These are phyloP conservation scores for Fragilaria crotonensis DNA, from an alignment of 108 stramenopile species.

Conservation along the genomic window DNA sequence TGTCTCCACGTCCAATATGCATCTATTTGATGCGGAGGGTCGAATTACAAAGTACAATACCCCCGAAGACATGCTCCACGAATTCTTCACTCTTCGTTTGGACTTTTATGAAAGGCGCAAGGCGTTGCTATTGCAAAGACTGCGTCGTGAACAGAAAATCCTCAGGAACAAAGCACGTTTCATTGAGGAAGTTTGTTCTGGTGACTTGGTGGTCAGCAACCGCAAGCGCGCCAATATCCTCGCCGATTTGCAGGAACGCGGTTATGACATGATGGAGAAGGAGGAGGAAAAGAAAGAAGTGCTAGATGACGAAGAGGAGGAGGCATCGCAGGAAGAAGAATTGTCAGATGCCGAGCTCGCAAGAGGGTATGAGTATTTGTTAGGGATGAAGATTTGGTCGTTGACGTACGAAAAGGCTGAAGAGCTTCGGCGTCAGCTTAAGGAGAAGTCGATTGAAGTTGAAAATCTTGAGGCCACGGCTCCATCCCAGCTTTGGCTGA, in stretches of 20 bases:
- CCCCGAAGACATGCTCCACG: conserved; percentile 70
- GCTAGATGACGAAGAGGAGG: conserved; percentile 51
- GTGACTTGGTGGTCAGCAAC: conserved; percentile 86
- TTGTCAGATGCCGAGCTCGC: conserved; percentile 54
- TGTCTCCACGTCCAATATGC: conserved; percentile 94
- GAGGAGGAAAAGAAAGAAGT: conserved; percentile 22
- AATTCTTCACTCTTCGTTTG: conserved; percentile 85
- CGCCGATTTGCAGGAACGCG: conserved; percentile 66
- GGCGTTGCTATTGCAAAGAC: conserved; percentile 58
- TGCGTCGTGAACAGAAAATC: conserved; percentile 59
- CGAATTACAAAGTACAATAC: conserved; percentile 80
- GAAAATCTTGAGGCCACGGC: conserved; percentile 67
- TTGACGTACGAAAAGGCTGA: conserved; percentile 95
- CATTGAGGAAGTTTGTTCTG: conserved; percentile 90
- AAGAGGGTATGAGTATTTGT: conserved; percentile 97
- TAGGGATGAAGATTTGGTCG: conserved; percentile 97
- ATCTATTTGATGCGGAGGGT: conserved; percentile 77
- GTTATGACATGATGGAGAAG: conserved; percentile 80
- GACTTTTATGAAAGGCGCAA: conserved; percentile 89
- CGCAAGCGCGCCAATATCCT: conserved; percentile 89
- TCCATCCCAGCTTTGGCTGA: conserved; percentile 84
- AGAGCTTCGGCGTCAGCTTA: conserved; percentile 78
- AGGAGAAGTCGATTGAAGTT: conserved; percentile 76
- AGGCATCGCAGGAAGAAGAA: conserved; percentile 41
- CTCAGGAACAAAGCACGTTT: conserved; percentile 98